Evolutionary conservation across 2,329 filamentous ascomycete genomes (phyloP).

Genomic region (Leptographium procerum): DNA sequence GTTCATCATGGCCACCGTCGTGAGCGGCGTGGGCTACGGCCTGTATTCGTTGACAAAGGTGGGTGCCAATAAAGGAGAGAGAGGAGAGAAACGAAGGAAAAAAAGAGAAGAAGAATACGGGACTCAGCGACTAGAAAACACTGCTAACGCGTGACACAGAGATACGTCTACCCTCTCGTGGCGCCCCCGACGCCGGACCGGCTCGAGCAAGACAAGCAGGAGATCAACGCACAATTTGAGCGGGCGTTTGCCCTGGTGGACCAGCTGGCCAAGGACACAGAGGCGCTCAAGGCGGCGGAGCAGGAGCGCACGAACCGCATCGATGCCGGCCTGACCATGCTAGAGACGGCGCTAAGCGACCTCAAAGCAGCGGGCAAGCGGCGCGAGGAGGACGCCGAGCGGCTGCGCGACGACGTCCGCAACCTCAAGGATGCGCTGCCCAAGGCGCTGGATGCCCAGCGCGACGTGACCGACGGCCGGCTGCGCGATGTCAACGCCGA

Average conservation of each 20-base stretch:
- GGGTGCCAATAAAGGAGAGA: neutral
- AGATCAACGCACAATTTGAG: conserved; percentile 87
- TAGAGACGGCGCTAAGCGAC: conserved; percentile 72
- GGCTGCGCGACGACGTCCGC: conserved; percentile 77
- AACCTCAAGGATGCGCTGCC: conserved; percentile 76
- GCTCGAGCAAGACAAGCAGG: conserved; percentile 85
- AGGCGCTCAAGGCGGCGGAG: conserved; percentile 77
- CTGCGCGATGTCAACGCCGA: conserved; percentile 79
- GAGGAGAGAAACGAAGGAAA: neutral
- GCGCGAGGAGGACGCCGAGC: conserved; percentile 77
- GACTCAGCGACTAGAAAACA: neutral
- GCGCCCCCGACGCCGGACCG: conserved; percentile 89
- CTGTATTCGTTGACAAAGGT: conserved; percentile 82
- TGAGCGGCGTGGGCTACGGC: conserved; percentile 80
- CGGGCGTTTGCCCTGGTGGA: conserved; percentile 85
- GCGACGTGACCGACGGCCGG: conserved; percentile 68
- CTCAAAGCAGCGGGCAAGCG: conserved; percentile 72
- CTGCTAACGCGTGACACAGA: conserved; percentile 32
- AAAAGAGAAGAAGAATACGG: neutral
- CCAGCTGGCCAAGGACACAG: conserved; percentile 82
- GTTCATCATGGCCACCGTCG: conserved; percentile 98
- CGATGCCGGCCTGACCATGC: conserved; percentile 68
- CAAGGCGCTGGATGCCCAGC: conserved; percentile 77
- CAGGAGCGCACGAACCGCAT: conserved; percentile 71
- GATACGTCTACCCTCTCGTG: conserved; percentile 84